Conservation (phyloP, 2,329 filamentous ascomycete species). For the Pestalotiopsis sp. region DNA sequence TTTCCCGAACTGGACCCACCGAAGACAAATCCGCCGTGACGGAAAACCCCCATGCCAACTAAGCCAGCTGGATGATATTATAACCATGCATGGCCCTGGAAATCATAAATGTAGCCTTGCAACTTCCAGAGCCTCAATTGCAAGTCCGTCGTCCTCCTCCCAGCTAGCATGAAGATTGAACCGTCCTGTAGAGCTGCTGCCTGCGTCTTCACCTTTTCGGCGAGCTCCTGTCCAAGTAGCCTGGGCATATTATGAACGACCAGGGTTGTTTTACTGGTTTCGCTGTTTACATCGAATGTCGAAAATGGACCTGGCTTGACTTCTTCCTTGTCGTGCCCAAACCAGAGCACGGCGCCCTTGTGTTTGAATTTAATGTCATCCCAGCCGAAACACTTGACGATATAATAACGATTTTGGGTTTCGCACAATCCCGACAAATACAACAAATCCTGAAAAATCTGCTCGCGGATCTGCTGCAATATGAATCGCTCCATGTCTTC, state of each 20-base stretch:
- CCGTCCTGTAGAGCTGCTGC: slow-evolving; percentile 38
- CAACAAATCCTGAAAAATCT: slow-evolving; percentile 49
- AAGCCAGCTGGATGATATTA: neutral
- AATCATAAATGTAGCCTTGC: slow-evolving; percentile 51
- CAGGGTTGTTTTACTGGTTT: slow-evolving; percentile 37
- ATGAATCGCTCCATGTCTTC: slow-evolving; percentile 59
- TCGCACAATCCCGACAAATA: slow-evolving; percentile 37
- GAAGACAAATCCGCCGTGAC: no score
- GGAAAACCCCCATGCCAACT: neutral
- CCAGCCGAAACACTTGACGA: slow-evolving; percentile 48
- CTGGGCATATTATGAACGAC: slow-evolving; percentile 55
- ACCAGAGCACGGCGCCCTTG: slow-evolving; percentile 52
- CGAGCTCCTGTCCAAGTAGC: slow-evolving; percentile 53
- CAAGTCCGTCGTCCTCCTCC: slow-evolving; percentile 43
- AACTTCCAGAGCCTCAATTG: slow-evolving; percentile 61
- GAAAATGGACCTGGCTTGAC: slow-evolving; percentile 41
- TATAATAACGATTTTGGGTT: slow-evolving; percentile 36
- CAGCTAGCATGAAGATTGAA: slow-evolving; percentile 46
- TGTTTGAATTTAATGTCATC: slow-evolving; percentile 41
- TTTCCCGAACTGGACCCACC: no score
- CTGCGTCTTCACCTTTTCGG: slow-evolving; percentile 40
- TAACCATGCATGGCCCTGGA: neutral
- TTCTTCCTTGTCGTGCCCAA: slow-evolving; percentile 21
- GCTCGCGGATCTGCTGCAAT: slow-evolving; percentile 51
- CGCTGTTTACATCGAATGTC: slow-evolving; percentile 44